phyloP scores from a whole-genome alignment of 805 yeast species.

The Pichia sporocuriosa region DNA sequence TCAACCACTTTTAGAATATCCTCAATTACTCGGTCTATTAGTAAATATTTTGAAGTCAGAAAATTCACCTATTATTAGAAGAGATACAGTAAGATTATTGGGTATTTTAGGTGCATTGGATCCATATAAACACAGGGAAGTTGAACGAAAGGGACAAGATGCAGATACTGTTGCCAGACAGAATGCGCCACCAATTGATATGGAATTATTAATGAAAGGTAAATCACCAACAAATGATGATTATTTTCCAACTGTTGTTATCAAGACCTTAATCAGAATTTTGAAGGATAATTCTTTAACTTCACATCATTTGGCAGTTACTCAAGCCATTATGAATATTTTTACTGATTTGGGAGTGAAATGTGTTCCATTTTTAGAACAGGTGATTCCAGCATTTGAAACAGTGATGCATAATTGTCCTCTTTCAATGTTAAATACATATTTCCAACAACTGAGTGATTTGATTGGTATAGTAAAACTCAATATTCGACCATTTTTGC shows the following conservation, averaged over 20 bases:
- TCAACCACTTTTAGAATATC: conserved; percentile 86
- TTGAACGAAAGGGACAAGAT: conserved; percentile 50
- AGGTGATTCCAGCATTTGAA: conserved; percentile 82
- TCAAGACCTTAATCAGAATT: conserved; percentile 75
- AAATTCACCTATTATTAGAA: conserved; percentile 60
- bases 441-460: conserved; percentile 81
- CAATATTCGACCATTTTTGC: conserved; percentile 78
- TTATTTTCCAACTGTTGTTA: conserved; percentile 92
- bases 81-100: conserved; percentile 82
- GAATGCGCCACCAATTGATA: conserved; percentile 85
- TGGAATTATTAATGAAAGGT: conserved; percentile 85
- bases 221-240: conserved; percentile 90
- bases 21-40: conserved; percentile 75
- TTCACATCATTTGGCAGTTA: conserved; percentile 82
- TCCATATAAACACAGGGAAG: conserved; percentile 91
- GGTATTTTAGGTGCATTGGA: conserved; percentile 96
- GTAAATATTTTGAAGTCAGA: conserved; percentile 80
- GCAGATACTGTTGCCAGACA: conserved; percentile 51
- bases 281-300: conserved; percentile 79
- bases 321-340: conserved; percentile 89
- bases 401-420: conserved; percentile 80
- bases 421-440: conserved; percentile 72
- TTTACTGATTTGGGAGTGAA: conserved; percentile 83
- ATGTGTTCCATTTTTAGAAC: conserved; percentile 83
- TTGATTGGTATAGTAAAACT: conserved; percentile 78